These are phyloP conservation scores for Ophidiomyces ophidiicola DNA, from an alignment of 2,329 filamentous ascomycete species.

Conservation along the genomic window DNA sequence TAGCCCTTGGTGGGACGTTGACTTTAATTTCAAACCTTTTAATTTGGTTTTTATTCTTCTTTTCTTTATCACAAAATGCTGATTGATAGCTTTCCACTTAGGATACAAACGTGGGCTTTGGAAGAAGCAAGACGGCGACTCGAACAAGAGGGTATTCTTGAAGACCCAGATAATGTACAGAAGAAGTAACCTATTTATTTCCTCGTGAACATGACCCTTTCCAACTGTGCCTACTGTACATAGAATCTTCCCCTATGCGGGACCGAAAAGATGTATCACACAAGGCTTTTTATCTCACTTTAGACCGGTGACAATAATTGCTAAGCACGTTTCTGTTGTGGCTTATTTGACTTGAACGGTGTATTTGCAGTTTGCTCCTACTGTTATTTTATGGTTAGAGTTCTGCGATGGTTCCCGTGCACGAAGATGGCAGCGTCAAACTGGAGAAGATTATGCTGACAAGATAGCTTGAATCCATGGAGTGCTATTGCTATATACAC, in stretches of 20 bases:
- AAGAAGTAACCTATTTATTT: constrained; percentile 36
- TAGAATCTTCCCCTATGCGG: constrained; percentile 20
- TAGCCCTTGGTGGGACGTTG: neutral
- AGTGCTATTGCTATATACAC: too few species aligned
- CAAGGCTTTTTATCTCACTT: constrained; percentile 6
- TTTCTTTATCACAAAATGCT: too few species aligned
- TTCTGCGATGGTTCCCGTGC: too few species aligned
- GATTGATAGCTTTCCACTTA: too few species aligned
- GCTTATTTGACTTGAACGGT: neutral
- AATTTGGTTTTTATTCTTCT: neutral
- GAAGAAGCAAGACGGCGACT: constrained; percentile 91
- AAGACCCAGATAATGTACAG: constrained; percentile 54
- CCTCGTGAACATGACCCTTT: constrained; percentile 17
- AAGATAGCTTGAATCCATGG: too few species aligned
- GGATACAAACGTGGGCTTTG: constrained; percentile 98
- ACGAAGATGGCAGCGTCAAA: too few species aligned
- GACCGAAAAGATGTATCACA: constrained; percentile 5
- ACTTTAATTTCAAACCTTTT: neutral
- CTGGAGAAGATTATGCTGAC: too few species aligned
- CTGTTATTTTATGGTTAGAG: too few species aligned
- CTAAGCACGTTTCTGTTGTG: neutral
- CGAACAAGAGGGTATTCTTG: constrained; percentile 87
- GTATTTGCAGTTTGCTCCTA: too few species aligned
- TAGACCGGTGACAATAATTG: constrained; percentile 7
- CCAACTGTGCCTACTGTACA: constrained; percentile 27